A percentile compares a stretch with the other conserved stretches of the same genome.
Conservation (phyloP, 2,329 filamentous ascomycete species). For the Ophiostoma fasciatum region DNA sequence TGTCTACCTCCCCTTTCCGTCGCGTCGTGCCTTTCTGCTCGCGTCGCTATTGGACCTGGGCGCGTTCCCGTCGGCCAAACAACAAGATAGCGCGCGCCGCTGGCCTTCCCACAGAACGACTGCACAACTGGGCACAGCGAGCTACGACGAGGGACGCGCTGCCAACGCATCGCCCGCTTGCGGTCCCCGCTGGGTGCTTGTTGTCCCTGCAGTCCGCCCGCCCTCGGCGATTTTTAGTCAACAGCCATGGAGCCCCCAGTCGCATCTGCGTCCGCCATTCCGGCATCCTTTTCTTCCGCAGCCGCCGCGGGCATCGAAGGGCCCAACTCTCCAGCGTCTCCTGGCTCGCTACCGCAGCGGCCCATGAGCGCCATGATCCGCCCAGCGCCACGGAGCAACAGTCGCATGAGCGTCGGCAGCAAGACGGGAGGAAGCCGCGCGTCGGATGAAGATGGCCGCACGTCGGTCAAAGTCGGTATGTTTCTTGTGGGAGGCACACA, state of each 20-base stretch:
- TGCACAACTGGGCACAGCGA: neutral
- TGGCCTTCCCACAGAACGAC: neutral
- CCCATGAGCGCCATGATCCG: conserved; percentile 73
- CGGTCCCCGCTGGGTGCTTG: conserved; percentile 6
- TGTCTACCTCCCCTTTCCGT: too few species aligned
- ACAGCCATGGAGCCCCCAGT: conserved; percentile 7
- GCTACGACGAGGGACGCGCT: conserved; percentile 6
- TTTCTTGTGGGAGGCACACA: conserved; percentile 1
- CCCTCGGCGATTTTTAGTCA: neutral
- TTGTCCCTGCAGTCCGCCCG: neutral
- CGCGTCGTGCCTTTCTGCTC: too few species aligned
- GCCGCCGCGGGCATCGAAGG: neutral
- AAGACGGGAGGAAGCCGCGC: conserved; percentile 65
- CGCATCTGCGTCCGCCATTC: neutral
- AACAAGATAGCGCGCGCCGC: neutral
- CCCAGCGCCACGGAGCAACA: conserved; percentile 57
- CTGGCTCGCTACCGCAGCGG: conserved; percentile 41
- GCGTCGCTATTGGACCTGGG: neutral
- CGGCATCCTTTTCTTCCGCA: neutral
- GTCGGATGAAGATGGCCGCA: conserved; percentile 81
- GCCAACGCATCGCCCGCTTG: conserved; percentile 8
- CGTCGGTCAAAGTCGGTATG: conserved; percentile 88
- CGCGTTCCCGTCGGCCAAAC: conserved; percentile 1
- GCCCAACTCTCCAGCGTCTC: conserved; percentile 39
- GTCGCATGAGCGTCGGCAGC: conserved; percentile 72